These are phyloP conservation scores for Russula lepida DNA, from an alignment of 768 basidiomycete genomes.

Conservation along the genomic window DNA sequence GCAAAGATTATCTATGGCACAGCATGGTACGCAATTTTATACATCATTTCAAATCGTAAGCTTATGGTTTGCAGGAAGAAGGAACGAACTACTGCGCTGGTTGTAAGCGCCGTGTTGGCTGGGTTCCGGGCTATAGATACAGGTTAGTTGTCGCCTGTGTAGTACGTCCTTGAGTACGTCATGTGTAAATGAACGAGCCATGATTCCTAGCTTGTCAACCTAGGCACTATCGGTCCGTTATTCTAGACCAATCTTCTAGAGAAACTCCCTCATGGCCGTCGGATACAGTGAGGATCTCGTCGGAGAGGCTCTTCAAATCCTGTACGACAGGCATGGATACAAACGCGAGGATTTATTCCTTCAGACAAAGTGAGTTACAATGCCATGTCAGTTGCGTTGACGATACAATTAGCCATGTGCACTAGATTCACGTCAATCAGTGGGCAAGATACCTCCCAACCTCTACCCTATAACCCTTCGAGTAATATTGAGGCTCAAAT, in stretches of 20 bases:
- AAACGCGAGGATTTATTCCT: slow-evolving; percentile 65
- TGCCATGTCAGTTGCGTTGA: background rate
- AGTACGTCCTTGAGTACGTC: no score
- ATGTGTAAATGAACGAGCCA: background rate
- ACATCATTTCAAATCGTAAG: background rate
- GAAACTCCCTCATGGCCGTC: background rate
- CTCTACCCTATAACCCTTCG: slow-evolving; percentile 63
- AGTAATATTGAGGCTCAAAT: slow-evolving; percentile 52
- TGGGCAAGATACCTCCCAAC: slow-evolving; percentile 63
- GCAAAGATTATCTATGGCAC: slow-evolving; percentile 52
- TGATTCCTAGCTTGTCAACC: slow-evolving; percentile 48
- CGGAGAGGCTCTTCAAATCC: slow-evolving; percentile 55
- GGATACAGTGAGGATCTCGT: slow-evolving; percentile 52
- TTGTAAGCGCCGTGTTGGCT: slow-evolving; percentile 59
- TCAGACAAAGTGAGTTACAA: slow-evolving; percentile 60
- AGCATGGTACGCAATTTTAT: slow-evolving; percentile 37
- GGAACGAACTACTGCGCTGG: slow-evolving; percentile 57
- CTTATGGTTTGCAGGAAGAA: slow-evolving; percentile 53
- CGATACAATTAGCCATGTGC: background rate
- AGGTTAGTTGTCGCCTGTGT: slow-evolving; percentile 38
- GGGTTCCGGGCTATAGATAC: slow-evolving; percentile 82
- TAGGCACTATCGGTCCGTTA: slow-evolving; percentile 56
- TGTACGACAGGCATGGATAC: slow-evolving; percentile 50
- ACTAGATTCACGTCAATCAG: slow-evolving; percentile 61
- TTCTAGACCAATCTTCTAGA: background rate